These are phyloP conservation scores for Hyaloperonospora brassicae DNA, from an alignment of 352 stramenopile genomes.

Conservation along the genomic window DNA sequence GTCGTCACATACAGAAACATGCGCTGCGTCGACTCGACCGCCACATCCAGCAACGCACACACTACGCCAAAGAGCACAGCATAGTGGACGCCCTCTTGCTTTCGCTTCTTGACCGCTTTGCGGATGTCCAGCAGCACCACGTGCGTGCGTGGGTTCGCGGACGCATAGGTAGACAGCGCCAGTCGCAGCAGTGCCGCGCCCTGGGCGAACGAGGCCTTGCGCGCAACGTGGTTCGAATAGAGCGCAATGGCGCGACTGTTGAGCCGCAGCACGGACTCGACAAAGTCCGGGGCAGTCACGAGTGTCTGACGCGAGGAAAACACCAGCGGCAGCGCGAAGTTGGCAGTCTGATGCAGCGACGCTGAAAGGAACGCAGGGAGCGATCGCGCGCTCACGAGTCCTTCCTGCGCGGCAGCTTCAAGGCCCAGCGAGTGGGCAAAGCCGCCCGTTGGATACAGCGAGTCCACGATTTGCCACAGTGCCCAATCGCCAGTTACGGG, in stretches of 20 bases:
- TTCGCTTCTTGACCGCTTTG: conserved; percentile 40
- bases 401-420: conserved; percentile 68
- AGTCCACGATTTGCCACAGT: conserved; percentile 79
- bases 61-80: conserved; percentile 60
- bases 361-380: conserved; percentile 50
- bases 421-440: conserved; percentile 79
- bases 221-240: conserved; percentile 72
- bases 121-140: conserved; percentile 39
- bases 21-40: conserved; percentile 41
- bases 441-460: conserved; percentile 70
- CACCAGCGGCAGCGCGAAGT: conserved; percentile 66
- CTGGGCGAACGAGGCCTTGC: conserved; percentile 68
- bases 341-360: conserved; percentile 63
- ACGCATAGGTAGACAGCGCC: conserved; percentile 47
- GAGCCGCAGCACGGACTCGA: conserved; percentile 39
- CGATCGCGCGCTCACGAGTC: conserved; percentile 36
- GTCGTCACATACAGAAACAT: conserved; percentile 76
- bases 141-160: conserved; percentile 21
- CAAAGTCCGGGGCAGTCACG: conserved; percentile 11
- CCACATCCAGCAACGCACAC: conserved; percentile 45
- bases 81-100: conserved; percentile 54
- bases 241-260: conserved; percentile 48
- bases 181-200: conserved; percentile 61
- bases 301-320: conserved; percentile 40
- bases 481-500: conserved; percentile 30